phyloP scores from a whole-genome alignment of 495 filamentous ascomycete species.

The Penicillium dipodomyicola region DNA sequence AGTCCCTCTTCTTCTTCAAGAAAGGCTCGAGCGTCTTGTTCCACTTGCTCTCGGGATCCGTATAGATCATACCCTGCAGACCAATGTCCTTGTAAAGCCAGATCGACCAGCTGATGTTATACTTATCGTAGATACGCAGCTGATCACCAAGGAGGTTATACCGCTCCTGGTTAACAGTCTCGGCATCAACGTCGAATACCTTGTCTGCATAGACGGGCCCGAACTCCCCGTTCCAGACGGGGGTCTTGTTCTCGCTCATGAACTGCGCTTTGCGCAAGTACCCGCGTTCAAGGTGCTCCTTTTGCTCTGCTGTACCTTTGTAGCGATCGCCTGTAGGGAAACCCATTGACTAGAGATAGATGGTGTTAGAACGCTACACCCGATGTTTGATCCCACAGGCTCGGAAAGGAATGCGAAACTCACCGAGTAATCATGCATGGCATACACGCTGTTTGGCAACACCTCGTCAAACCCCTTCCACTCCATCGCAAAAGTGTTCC shows the following conservation, averaged over 20 bases:
- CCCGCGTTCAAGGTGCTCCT: constrained; percentile 41
- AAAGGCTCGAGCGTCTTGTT: constrained; percentile 51
- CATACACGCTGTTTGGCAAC: constrained; percentile 59
- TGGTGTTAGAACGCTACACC: not conserved
- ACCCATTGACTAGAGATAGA: constrained; percentile 39
- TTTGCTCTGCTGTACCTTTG: constrained; percentile 51
- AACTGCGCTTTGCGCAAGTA: constrained; percentile 58
- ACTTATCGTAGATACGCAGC: constrained; percentile 55
- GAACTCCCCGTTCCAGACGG: constrained; percentile 68
- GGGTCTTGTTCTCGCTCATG: constrained; percentile 51
- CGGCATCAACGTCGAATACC: constrained; percentile 30
- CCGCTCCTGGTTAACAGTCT: constrained; percentile 50
- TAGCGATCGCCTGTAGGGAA: constrained; percentile 56
- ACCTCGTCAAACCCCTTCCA: constrained; percentile 44
- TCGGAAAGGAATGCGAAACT: constrained; percentile 1
- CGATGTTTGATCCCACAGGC: not conserved
- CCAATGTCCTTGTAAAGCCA: constrained; percentile 69
- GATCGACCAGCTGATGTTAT: constrained; percentile 58
- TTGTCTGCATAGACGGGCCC: constrained; percentile 58
- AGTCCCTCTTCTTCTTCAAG: constrained; percentile 52
- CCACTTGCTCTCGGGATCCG: constrained; percentile 46
- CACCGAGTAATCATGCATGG: constrained; percentile 60
- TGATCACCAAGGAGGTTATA: constrained; percentile 57
- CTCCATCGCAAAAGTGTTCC: constrained; percentile 64
- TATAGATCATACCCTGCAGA: constrained; percentile 60